Percentiles rank a stretch among this genome's conserved stretches.
Conservation (phyloP, 768 basidiomycete genomes). For the Russula vinacea region DNA sequence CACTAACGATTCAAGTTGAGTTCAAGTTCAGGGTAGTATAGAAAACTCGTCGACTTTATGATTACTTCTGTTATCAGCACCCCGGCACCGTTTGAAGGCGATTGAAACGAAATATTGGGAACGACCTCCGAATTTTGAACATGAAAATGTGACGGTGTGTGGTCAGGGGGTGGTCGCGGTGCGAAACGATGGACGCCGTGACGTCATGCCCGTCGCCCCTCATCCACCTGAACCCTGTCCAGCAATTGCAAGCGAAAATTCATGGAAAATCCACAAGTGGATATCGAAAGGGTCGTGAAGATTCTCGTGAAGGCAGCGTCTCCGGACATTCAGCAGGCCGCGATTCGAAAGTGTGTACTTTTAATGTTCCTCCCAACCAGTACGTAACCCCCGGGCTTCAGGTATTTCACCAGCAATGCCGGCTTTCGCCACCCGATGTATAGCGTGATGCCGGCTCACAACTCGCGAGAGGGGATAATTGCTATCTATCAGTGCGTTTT, state of each 20-base stretch:
- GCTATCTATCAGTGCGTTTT: slow-evolving; percentile 55
- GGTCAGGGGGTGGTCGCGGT: too few species aligned
- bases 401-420: slow-evolving; percentile 54
- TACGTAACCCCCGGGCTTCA: slow-evolving; percentile 23
- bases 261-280: slow-evolving; percentile 9
- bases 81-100: too few species aligned
- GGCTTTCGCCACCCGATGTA: slow-evolving; percentile 59
- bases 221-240: background rate
- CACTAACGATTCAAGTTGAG: too few species aligned
- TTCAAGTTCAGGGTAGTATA: too few species aligned
- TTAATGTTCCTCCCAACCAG: too few species aligned
- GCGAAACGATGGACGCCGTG: background rate
- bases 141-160: too few species aligned
- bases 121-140: too few species aligned
- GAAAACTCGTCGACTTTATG: too few species aligned
- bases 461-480: slow-evolving; percentile 53
- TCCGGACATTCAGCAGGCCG: slow-evolving; percentile 14
- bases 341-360: slow-evolving; percentile 9
- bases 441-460: slow-evolving; percentile 44
- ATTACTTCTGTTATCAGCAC: too few species aligned
- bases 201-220: background rate
- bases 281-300: slow-evolving; percentile 8
- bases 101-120: too few species aligned
- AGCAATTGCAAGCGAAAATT: background rate
- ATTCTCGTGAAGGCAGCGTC: slow-evolving; percentile 1